phyloP scores from a whole-genome alignment of 1,284 basidiomycete species.

The Irpex sp. region DNA sequence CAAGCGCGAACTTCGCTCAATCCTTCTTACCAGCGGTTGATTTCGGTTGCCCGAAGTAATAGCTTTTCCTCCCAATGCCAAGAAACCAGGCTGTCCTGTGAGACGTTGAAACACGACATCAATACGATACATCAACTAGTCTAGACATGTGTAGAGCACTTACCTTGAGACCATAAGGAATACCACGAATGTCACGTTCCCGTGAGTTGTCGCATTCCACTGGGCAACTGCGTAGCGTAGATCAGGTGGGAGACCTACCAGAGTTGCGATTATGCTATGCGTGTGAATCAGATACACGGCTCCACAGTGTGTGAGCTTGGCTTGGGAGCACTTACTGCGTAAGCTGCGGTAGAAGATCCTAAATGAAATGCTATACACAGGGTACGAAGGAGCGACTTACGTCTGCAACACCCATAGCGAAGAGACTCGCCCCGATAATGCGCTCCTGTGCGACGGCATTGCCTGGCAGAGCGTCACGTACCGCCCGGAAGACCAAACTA shows the following conservation, averaged over 20 bases:
- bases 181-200: slow-evolving; percentile 64
- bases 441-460: slow-evolving; percentile 67
- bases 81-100: slow-evolving; percentile 61
- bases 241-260: slow-evolving; percentile 54
- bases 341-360: slow-evolving; percentile 28
- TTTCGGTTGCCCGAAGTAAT: slow-evolving; percentile 42
- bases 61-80: slow-evolving; percentile 58
- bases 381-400: slow-evolving; percentile 38
- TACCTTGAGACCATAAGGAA: slow-evolving; percentile 57
- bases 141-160: slow-evolving; percentile 12
- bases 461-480: slow-evolving; percentile 56
- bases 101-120: not conserved
- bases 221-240: slow-evolving; percentile 43
- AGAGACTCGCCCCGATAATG: slow-evolving; percentile 61
- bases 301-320: not conserved
- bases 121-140: not conserved
- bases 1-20: not conserved
- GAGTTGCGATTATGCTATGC: slow-evolving; percentile 56
- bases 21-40: slow-evolving; percentile 4
- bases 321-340: slow-evolving; percentile 48
- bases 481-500: slow-evolving; percentile 66
- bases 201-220: slow-evolving; percentile 75
- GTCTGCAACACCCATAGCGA: slow-evolving; percentile 69
- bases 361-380: not conserved
- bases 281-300: not conserved